Evolutionary conservation across 768 basidiomycete genomes (phyloP), one percentile per base, ranked within the genome.

Genomic region (Lactarius vividus): DNA sequence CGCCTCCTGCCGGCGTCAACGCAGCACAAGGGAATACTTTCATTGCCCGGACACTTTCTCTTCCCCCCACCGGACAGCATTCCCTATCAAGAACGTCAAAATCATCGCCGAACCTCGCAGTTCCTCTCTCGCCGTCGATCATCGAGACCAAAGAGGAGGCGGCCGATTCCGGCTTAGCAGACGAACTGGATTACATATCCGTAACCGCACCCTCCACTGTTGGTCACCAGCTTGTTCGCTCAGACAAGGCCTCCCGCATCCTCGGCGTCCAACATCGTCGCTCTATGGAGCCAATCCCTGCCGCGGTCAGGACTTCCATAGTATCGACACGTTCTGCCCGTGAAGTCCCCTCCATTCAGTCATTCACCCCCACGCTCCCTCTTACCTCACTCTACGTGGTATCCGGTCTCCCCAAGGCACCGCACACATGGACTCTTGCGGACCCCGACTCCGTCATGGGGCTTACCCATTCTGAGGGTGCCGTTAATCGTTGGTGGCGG

Each of bases 401-500:
- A 35, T 92, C 91, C 1, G 94, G 94, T 13, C 83, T 96, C 35
- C 91, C 92, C 20, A 95, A 95, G 76, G 88, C 88, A 35, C 92
- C 93, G 0, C 86, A 92, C 74, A 93, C 90, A 13, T 96, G 94
- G 93, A 91, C 91, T 20, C 84, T 94, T 53, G 88, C 91, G 0
- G 94, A 95, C 75, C 87, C 88, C 0, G 91, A 93, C 74, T 84
- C 91, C 1, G 88, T 92, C 60, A 77, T 89, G 58, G 92, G 91
- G 57, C 82, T 94, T 59, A 86, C 91, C 71, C 94, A 96, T 72
- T 82, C 84, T 49, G 91, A 93, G 54, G 89, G 91, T 64, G 94
- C 92, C 59, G 93, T 95, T 63, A 87, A 83, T 69, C 84, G 92
- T 56, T 95, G 91, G 88, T 96, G 92, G 92, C 80, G 92, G 55